These are phyloP conservation scores for Agarophyton chilense DNA, from an alignment of 23 red algal species.

Conservation along the genomic window DNA sequence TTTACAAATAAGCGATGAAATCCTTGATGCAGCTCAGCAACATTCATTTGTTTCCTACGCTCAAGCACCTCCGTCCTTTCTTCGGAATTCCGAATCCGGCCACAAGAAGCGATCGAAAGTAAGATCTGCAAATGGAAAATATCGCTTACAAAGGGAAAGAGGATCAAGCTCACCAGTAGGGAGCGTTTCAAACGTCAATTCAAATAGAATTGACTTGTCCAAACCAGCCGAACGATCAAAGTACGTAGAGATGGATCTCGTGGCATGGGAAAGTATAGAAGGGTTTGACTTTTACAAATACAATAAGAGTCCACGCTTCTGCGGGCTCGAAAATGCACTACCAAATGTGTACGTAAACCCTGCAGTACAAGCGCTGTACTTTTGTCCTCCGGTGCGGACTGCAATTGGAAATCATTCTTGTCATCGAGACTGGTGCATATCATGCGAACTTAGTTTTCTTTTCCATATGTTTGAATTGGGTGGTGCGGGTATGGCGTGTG, in stretches of 20 bases:
- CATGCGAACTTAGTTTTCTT: constrained; percentile 88
- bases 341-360: constrained; percentile 96
- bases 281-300: constrained; percentile 91
- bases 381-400: constrained; percentile 70
- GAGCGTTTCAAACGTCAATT: neutral
- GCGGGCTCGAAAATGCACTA: constrained; percentile 91
- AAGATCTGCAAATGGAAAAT: neutral
- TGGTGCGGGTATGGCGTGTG: constrained; percentile 74
- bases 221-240: constrained; percentile 46
- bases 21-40: constrained; percentile 21
- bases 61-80: constrained; percentile 64
- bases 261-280: constrained; percentile 79
- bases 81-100: constrained; percentile 61
- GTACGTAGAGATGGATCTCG: constrained; percentile 79
- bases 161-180: neutral
- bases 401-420: constrained; percentile 82
- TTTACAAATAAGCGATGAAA: constrained; percentile 36
- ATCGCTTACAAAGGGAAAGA: neutral
- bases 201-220: constrained; percentile 12
- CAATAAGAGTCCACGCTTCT: constrained; percentile 80
- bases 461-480: constrained; percentile 95
- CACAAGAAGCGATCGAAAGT: constrained; percentile 40
- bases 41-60: constrained; percentile 36
- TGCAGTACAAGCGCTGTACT: constrained; percentile 84
- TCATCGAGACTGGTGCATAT: constrained; percentile 77